These are phyloP conservation scores for Phytophthora citricola DNA, from an alignment of 352 stramenopile species.

Conservation along the genomic window DNA sequence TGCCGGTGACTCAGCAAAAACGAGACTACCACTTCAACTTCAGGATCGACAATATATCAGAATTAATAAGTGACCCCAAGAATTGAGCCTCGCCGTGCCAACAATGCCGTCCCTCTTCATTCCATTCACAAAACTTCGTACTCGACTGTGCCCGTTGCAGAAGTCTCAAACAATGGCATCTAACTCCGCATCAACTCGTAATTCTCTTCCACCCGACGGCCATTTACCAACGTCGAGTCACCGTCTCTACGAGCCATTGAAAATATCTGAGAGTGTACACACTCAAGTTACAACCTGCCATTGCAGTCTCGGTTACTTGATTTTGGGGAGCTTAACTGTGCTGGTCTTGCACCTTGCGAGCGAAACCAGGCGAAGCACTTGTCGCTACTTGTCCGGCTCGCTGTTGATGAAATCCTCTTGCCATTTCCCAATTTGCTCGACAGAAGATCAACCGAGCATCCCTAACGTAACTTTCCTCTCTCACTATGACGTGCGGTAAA, in stretches of 20 bases:
- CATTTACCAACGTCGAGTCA: too few species aligned
- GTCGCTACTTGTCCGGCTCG: not conserved
- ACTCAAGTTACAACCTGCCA: too few species aligned
- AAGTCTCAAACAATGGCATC: too few species aligned
- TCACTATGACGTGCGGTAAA: slow-evolving; percentile 28
- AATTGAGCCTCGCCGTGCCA: not conserved
- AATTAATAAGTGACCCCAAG: not conserved
- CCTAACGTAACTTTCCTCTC: not conserved
- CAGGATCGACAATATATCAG: not conserved
- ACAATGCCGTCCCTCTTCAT: too few species aligned
- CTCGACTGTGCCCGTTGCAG: too few species aligned
- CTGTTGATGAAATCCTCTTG: not conserved
- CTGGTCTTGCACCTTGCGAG: not conserved
- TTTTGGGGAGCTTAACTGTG: not conserved
- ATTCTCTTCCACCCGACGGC: too few species aligned
- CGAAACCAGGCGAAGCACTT: not conserved
- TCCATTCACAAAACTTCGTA: too few species aligned
- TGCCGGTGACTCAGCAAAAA: not conserved
- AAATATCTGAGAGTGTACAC: too few species aligned
- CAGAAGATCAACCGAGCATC: not conserved
- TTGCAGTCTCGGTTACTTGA: not conserved
- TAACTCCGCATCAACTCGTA: too few species aligned
- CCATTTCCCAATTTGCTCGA: not conserved
- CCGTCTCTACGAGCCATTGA: too few species aligned
- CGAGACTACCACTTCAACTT: not conserved